Evolutionary conservation across 2,329 filamentous ascomycete genomes (phyloP).

Genomic region (Verticillium klebahnii): DNA sequence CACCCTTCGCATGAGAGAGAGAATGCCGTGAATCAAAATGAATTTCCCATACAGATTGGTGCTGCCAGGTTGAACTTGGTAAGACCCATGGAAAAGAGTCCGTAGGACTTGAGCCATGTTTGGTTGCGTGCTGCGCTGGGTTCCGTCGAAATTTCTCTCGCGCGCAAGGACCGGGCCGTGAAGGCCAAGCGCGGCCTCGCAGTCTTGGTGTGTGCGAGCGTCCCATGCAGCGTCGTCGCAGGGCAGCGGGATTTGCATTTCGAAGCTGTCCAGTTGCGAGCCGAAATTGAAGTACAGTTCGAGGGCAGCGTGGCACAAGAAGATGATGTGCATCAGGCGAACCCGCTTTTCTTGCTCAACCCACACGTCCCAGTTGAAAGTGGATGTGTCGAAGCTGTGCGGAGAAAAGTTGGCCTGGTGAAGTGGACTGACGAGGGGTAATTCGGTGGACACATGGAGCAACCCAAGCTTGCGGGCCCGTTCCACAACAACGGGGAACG

Average conservation of each 20-base stretch:
- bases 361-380: slow-evolving; percentile 64
- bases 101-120: slow-evolving; percentile 58
- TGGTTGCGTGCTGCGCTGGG: slow-evolving; percentile 59
- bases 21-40: slow-evolving; percentile 64
- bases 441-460: slow-evolving; percentile 44
- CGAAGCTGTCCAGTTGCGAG: slow-evolving; percentile 58
- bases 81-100: slow-evolving; percentile 53
- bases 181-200: slow-evolving; percentile 61
- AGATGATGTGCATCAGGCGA: slow-evolving; percentile 60
- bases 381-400: slow-evolving; percentile 39
- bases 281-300: slow-evolving; percentile 68
- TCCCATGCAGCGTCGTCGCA: slow-evolving; percentile 73
- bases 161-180: slow-evolving; percentile 51
- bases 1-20: slow-evolving; percentile 51
- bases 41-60: slow-evolving; percentile 74
- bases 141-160: slow-evolving; percentile 57
- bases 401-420: slow-evolving; percentile 51
- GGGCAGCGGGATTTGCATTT: slow-evolving; percentile 64
- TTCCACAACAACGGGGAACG: slow-evolving; percentile 51
- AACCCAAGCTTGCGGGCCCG: slow-evolving; percentile 55
- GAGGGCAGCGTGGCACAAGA: slow-evolving; percentile 59
- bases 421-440: slow-evolving; percentile 50
- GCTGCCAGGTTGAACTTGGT: slow-evolving; percentile 57
- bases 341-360: slow-evolving; percentile 66
- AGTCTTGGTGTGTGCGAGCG: slow-evolving; percentile 52